Evolutionary conservation across 768 basidiomycete species (phyloP), one percentile per base, ranked within the genome.

Genomic region (Dentipellis fragilis): DNA sequence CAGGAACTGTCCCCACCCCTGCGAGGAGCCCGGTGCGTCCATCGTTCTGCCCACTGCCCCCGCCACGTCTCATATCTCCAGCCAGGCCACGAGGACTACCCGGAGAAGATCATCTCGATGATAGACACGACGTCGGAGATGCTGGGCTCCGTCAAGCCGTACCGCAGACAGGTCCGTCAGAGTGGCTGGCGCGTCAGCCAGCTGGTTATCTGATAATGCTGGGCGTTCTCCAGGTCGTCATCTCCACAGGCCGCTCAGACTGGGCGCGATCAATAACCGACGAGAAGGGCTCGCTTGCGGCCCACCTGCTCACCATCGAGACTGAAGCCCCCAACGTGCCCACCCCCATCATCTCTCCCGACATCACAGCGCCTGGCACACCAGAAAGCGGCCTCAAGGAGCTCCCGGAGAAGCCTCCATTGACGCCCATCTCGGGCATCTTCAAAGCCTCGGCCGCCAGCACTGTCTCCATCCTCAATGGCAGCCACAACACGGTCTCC

Each of bases 241-340:
- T 97, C 53, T 93, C 90, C 1, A 95, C 93, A 0, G 92, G 92
- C 6, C 84, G 88, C 69, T 76, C 83, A 17, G 92, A 98, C 71
- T 97, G 94, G 94, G 80, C 82, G 39, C 75, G 76, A 42, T 84
- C 93, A 45, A 81, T 97, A 57, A 86, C 87, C 2, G 79, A 84
- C 56, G 85, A 80, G 23, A 71, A 76, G 22, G 80, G 77, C 49
- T 82, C 86, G 5, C 80, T 98, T 22, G 89, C 93, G 6, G 76
- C 81, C 57, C 69, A 79, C 71, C 64, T 85, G 62, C 56, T 53
- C 52, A 46, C 59, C 49, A 58, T 63, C 55, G 65, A 66, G 47
- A 58, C 56, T 22, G 50, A 57, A 42, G 59, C 57, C 37, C 35
- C 40, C 50, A 29, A 29, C 29, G 6, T 29, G 29, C 29, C 57